Conservation (phyloP, 305 asterid genomes). For the Solanum hybrid region DNA sequence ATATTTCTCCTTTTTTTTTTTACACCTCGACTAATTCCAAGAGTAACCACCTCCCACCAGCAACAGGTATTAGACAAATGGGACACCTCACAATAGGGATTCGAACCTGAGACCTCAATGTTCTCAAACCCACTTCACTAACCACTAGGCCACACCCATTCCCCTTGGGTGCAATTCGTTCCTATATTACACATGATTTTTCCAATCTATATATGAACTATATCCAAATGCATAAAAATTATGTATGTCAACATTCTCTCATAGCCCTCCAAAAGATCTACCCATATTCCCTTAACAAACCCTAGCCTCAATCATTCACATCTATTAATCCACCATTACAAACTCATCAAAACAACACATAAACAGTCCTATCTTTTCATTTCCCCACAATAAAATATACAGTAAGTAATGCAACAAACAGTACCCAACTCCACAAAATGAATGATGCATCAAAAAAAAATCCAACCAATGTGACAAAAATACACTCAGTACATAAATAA, state of each 20-base stretch:
- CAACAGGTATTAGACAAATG: not conserved
- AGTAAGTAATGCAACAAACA: not conserved
- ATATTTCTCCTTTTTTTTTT: not conserved
- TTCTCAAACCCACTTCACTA: not conserved
- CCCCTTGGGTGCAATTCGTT: not conserved
- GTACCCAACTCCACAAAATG: not conserved
- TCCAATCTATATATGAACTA: not conserved
- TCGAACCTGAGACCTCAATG: not conserved
- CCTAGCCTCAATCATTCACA: not conserved
- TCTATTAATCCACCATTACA: not conserved
- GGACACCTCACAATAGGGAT: not conserved
- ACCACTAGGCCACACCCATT: not conserved
- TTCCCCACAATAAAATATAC: not conserved
- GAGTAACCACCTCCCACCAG: not conserved
- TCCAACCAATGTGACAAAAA: slow-evolving; percentile 6
- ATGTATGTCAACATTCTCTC: not conserved
- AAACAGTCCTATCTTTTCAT: not conserved
- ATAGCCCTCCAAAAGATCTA: not conserved
- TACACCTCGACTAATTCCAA: not conserved
- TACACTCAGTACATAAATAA: not conserved
- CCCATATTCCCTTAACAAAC: not conserved
- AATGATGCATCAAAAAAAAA: not conserved
- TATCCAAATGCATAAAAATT: not conserved
- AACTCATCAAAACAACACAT: not conserved
- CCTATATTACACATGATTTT: not conserved